phyloP scores from a whole-genome alignment of 169 alveolate genomes.

The Plasmodium reichenowi region DNA sequence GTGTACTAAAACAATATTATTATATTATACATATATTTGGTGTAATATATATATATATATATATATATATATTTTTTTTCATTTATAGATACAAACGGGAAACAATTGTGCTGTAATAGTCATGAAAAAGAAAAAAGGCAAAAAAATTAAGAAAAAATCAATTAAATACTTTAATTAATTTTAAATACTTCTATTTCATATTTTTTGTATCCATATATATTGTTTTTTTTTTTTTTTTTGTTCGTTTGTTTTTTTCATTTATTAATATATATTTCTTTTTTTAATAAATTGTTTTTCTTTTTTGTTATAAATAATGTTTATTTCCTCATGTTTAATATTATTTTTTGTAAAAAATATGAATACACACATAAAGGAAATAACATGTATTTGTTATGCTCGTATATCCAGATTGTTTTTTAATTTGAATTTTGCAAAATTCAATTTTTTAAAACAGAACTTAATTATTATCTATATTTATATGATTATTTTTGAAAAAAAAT shows the following conservation, averaged over 20 bases:
- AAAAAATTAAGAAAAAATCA: constrained; percentile 28
- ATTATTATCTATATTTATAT: too few relatives aligned
- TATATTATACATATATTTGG: too few relatives aligned
- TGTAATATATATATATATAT: not conserved
- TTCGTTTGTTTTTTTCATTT: too few relatives aligned
- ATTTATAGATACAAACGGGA: constrained; percentile 65
- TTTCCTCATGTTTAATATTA: too few relatives aligned
- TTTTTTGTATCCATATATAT: constrained; percentile 17
- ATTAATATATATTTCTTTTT: not conserved
- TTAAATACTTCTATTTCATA: constrained; percentile 20
- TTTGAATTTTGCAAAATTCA: not conserved
- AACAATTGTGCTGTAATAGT: constrained; percentile 42
- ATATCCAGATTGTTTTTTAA: not conserved
- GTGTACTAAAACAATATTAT: constrained; percentile 1
- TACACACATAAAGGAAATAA: not conserved
- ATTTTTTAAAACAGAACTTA: too few relatives aligned
- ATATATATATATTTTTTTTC: constrained; percentile 17
- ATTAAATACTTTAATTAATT: constrained; percentile 46
- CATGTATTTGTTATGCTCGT: not conserved
- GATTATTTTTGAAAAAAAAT: too few relatives aligned
- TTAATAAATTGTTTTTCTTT: constrained; percentile 2
- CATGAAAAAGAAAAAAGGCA: constrained; percentile 70
- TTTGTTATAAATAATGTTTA: not conserved
- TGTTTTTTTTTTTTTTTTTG: not conserved
- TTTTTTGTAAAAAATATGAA: too few relatives aligned